Base-by-base conservation (phyloP, 306 rosid species). In the Vigna reflexopilosa region DNA sequence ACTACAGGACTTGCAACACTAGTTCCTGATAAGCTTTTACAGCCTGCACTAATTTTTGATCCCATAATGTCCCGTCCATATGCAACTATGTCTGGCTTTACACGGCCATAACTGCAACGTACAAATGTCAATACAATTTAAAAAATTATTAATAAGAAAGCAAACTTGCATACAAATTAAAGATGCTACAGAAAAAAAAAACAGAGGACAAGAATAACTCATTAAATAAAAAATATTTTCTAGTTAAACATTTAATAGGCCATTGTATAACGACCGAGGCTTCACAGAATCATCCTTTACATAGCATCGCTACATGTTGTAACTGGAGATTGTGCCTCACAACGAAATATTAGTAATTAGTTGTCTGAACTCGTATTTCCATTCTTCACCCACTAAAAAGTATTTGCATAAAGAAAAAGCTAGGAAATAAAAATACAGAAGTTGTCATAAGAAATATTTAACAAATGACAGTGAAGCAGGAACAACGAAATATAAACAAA, bases 1-100 rank as follows among this genome's bases (percentile, higher is more conserved):
- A 95, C 99, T 69, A 95, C 98, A 75, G 98, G 99, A 86, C 98
- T 95, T 44, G 99, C 99, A 73, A 95, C 99, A 64, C 98, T 95
- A 51, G 99, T 95, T 79, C 99, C 99, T 3, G 98, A 95, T 80
- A 95, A 87, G 86, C 98, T 95, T 88, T 93, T 95, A 84, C 99
- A 95, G 22, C 98, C 99, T 1, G 97, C 87, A 77, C 97, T 91
- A 76, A 93, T 93, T 86, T 91, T 93, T 71, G 99, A 95, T 67
- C 99, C 98, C 99, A 95, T 95, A 66, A 93, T 91, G 76, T 95
- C 99, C 61, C 96, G 93, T 75, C 99, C 99, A 80, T 95, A 95
- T 75, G 99, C 99, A 65, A 95, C 99, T 20, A 95, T 86, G 79
- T 95, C 99, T 12, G 99, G 99, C 88, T 95, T 93, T 82, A 95